Percentiles rank a stretch among this genome's conserved stretches.
These are phyloP conservation scores for Luvunga scandens DNA, from an alignment of 345 rosid genomes.

Conservation along the genomic window DNA sequence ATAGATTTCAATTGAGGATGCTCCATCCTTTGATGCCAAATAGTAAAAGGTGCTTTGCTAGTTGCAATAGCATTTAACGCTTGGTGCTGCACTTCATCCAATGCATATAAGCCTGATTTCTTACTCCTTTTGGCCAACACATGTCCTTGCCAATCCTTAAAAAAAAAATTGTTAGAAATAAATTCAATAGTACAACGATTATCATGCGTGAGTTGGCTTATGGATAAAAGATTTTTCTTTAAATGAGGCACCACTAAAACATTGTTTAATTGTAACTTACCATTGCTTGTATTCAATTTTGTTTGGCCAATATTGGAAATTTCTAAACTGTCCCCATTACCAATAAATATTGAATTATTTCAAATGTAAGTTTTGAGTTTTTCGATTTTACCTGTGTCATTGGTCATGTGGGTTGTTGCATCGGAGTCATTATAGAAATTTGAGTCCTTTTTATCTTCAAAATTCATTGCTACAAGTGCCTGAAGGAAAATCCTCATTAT, in stretches of 20 bases:
- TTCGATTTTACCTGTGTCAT: too few relatives aligned
- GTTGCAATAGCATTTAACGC: background rate
- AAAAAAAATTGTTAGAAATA: background rate
- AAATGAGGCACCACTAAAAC: background rate
- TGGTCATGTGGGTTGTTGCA: too few relatives aligned
- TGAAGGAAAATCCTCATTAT: background rate
- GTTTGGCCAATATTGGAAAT: background rate
- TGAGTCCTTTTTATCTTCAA: background rate
- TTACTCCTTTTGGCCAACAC: too few relatives aligned
- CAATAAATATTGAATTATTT: background rate
- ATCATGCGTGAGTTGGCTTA: background rate
- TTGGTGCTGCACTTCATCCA: background rate
- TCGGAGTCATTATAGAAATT: background rate
- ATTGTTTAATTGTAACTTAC: background rate
- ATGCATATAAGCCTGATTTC: too few relatives aligned
- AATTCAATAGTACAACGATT: background rate
- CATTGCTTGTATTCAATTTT: background rate
- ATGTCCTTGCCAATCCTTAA: too few relatives aligned
- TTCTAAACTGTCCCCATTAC: background rate
- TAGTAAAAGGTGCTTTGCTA: background rate
- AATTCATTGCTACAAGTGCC: background rate
- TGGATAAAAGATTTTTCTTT: too few relatives aligned
- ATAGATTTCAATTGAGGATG: background rate
- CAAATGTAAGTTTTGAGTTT: background rate
- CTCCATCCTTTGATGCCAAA: background rate